Base-by-base conservation (phyloP, 2,329 filamentous ascomycete genomes). In the Fusarium compactum region DNA sequence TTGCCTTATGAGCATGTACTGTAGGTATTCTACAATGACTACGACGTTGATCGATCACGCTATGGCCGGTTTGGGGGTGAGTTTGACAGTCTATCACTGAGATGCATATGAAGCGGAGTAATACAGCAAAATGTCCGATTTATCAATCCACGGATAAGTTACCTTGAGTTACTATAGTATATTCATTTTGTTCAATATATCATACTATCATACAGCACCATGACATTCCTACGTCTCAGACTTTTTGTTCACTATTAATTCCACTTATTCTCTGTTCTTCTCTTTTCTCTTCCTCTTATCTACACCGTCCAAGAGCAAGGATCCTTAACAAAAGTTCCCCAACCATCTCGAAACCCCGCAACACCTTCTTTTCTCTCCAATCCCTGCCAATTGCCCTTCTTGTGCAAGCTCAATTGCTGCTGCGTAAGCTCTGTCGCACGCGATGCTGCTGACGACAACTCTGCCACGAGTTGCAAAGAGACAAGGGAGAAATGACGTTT, bases 251-350 rank as follows among this genome's bases (percentile, higher is more conserved):
- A 38, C 40, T 20, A 15, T 11, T 25, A 22, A 52, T 25, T 27
- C 14, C n/a, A 24, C 18, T 25, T 15, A 10, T 41, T 43, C 34
- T 62, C 22, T 27, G 24, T 30, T 45, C 57, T 32, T 41, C 16
- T 14, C 40, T 29, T n/a, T n/a, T 62, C 52, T 27, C 38, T 34
- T 58, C 52, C n/a, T 53, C 65, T 54, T 58, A 62, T 67, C 64
- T 68, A 6, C 20, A 12, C 29, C 29, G 4, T 43, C 18, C 10
- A 27, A 20, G 16, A 45, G 47, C 66, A 70, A 67, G 51, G 57
- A 63, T 72, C 53, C 58, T 58, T 30, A 38, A 64, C 71, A 73
- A 74, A 73, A 72, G 71, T 73, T 30, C 59, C 59, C 46, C 34
- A 47, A 45, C 47, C 55, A 54, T 52, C 59, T n/a, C 34, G 34